These are phyloP conservation scores for Bipolaris oryzae DNA, from an alignment of 2,329 filamentous ascomycete genomes.

Conservation along the genomic window DNA sequence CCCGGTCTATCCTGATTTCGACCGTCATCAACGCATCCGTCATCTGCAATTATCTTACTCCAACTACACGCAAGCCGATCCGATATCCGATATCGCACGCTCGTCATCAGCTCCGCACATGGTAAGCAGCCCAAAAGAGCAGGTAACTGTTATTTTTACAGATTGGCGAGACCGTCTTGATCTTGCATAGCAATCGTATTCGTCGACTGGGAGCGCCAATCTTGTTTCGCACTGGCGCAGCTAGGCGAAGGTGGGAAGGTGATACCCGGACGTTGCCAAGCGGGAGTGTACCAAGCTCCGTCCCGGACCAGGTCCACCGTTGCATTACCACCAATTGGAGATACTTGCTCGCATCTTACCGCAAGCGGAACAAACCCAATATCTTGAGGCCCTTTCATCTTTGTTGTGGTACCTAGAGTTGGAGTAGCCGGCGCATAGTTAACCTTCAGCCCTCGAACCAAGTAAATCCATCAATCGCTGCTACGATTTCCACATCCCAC, in stretches of 20 bases:
- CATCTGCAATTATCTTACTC: background rate
- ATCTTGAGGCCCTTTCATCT: background rate
- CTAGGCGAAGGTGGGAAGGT: constrained; percentile 42
- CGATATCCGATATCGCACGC: constrained; percentile 34
- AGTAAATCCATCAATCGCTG: no score
- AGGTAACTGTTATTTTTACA: constrained; percentile 13
- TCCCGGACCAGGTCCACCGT: constrained; percentile 6
- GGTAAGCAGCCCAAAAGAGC: constrained; percentile 14
- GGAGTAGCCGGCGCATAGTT: background rate
- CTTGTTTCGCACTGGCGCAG: constrained; percentile 4
- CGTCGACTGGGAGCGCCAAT: constrained; percentile 18
- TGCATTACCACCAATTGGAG: constrained; percentile 4
- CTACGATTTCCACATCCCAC: background rate
- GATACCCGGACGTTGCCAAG: constrained; percentile 29
- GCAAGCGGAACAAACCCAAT: background rate
- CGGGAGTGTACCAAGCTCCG: constrained; percentile 14
- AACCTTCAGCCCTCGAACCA: background rate
- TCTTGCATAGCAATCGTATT: constrained; percentile 26
- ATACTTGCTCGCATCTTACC: constrained; percentile 1
- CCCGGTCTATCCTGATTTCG: background rate
- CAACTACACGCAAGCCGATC: background rate
- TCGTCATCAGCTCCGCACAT: constrained; percentile 1
- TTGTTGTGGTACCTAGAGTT: background rate
- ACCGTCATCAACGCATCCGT: background rate
- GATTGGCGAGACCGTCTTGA: constrained; percentile 24